These are phyloP conservation scores for Gelatoporia subvermispora DNA, from an alignment of 768 basidiomycete species.

Conservation along the genomic window DNA sequence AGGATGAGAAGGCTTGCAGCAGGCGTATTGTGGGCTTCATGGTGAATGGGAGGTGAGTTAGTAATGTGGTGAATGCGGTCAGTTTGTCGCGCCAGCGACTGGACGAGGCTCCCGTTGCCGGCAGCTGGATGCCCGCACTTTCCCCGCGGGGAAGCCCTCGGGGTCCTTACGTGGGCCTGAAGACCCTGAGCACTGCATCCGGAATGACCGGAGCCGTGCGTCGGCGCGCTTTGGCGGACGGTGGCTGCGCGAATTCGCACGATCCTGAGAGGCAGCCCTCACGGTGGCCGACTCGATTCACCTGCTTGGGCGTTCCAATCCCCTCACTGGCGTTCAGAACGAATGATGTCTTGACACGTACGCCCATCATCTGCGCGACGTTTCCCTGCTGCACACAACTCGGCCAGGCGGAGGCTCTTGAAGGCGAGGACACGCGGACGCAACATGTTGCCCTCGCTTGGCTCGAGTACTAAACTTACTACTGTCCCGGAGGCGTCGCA, in stretches of 20 bases:
- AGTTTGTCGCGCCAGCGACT: background rate
- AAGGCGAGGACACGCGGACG: background rate
- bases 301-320: background rate
- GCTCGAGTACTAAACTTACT: background rate
- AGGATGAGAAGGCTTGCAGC: constrained; percentile 8
- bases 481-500: background rate
- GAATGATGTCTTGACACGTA: constrained; percentile 15
- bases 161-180: constrained; percentile 2
- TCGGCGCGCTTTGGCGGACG: no score
- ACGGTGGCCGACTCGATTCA: no score
- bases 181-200: no score
- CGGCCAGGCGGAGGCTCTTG: no score
- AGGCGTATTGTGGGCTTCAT: constrained; percentile 54
- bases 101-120: background rate
- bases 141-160: constrained; percentile 14
- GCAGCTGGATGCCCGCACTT: no score
- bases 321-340: constrained; percentile 3
- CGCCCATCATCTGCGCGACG: background rate
- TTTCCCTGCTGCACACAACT: background rate
- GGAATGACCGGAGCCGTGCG: no score
- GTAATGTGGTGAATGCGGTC: background rate
- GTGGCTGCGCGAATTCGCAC: no score
- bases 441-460: background rate
- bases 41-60: background rate
- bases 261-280: no score